Percentiles rank a stretch among this genome's conserved stretches.
Conservation (phyloP, 805 yeast genomes). For the Metschnikowia borealis region DNA sequence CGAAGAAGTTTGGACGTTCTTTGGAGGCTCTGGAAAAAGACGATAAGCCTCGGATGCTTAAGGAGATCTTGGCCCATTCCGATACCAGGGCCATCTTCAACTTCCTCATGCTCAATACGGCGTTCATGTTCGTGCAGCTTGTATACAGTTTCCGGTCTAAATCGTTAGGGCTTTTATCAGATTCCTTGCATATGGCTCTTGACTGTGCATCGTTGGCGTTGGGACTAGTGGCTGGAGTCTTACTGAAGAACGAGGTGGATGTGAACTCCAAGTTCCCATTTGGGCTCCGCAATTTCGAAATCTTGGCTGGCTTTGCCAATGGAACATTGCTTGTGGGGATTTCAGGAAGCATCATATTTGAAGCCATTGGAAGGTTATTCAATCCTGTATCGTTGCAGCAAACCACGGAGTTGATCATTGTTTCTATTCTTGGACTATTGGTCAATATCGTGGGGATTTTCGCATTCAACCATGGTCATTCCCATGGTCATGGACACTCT, state of each 20-base stretch:
- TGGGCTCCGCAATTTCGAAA: constrained; percentile 81
- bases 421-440: constrained; percentile 75
- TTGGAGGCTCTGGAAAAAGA: background rate
- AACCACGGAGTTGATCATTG: constrained; percentile 80
- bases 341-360: constrained; percentile 81
- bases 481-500: constrained; percentile 43
- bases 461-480: constrained; percentile 82
- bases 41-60: constrained; percentile 20
- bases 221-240: constrained; percentile 81
- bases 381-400: constrained; percentile 74
- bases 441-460: constrained; percentile 91
- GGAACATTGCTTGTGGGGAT: constrained; percentile 86
- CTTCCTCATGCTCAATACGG: constrained; percentile 76
- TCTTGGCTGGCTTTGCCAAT: constrained; percentile 92
- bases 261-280: constrained; percentile 76
- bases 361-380: constrained; percentile 76
- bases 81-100: constrained; percentile 89
- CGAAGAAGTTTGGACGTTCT: no score
- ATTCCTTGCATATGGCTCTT: constrained; percentile 92
- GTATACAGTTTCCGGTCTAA: constrained; percentile 89
- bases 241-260: constrained; percentile 36
- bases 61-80: constrained; percentile 31
- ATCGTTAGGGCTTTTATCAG: constrained; percentile 86
- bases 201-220: constrained; percentile 89
- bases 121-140: constrained; percentile 92